Evolutionary conservation across 2,329 filamentous ascomycete genomes (phyloP).

Genomic region (Neofusicoccum laricinum): DNA sequence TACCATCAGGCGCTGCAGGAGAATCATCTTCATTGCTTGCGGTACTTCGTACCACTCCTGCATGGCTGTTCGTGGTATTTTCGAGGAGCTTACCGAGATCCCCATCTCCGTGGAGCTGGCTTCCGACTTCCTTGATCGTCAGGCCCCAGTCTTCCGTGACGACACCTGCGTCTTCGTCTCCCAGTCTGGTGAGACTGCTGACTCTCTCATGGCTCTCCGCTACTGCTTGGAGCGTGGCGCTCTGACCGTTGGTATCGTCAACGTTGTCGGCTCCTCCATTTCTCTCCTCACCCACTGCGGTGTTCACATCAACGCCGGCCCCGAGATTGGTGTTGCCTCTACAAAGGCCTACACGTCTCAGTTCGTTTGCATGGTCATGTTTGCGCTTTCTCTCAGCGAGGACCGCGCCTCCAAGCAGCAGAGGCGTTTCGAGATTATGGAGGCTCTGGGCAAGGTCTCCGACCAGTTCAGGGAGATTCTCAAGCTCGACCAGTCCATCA

Average conservation of each 20-base stretch:
- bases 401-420: constrained; percentile 92
- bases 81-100: constrained; percentile 97
- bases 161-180: constrained; percentile 99
- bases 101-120: constrained; percentile 95
- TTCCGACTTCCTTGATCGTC: constrained; percentile 94
- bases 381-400: constrained; percentile 91
- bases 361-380: constrained; percentile 99
- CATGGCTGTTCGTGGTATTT: constrained; percentile 97
- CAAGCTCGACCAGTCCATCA: constrained; percentile 88
- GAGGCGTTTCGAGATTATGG: constrained; percentile 93
- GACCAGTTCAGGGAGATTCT: constrained; percentile 90
- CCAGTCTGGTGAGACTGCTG: constrained; percentile 96
- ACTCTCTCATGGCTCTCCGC: constrained; percentile 92
- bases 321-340: constrained; percentile 97
- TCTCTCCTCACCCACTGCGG: constrained; percentile 98
- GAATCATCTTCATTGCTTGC: constrained; percentile 98
- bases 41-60: constrained; percentile 98
- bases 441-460: constrained; percentile 82
- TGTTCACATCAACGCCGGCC: constrained; percentile 99
- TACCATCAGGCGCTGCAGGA: constrained; percentile 92
- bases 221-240: constrained; percentile 98
- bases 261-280: constrained; percentile 97
- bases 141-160: constrained; percentile 97
- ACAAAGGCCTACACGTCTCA: constrained; percentile 99
- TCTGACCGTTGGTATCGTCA: constrained; percentile 96